Evolutionary conservation across 305 asterid genomes (phyloP).

Genomic region (Fraxinus floribunda): DNA sequence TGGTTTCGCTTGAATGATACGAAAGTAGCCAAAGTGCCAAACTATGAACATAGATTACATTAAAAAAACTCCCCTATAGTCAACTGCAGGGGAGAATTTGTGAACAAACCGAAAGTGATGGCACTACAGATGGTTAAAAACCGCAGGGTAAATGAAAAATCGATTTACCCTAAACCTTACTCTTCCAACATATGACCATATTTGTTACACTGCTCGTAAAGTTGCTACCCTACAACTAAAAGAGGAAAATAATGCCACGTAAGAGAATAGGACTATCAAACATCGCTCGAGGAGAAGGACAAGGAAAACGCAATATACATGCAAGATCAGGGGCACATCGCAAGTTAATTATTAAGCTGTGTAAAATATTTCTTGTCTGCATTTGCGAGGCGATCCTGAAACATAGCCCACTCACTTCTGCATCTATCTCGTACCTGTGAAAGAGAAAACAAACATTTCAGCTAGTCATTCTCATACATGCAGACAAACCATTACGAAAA

Average conservation of each 20-base stretch:
- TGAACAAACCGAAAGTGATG: neutral
- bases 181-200: constrained; percentile 16
- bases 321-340: neutral
- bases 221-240: constrained; percentile 29
- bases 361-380: constrained; percentile 62
- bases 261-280: neutral
- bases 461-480: neutral
- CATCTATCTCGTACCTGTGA: constrained; percentile 73
- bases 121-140: neutral
- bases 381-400: constrained; percentile 69
- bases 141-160: neutral
- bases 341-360: neutral
- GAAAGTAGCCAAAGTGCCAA: neutral
- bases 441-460: neutral
- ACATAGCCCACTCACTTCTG: constrained; percentile 72
- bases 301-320: neutral
- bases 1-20: neutral
- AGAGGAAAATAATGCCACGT: constrained; percentile 14
- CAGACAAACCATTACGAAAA: neutral
- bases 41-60: neutral
- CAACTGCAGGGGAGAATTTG: neutral
- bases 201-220: constrained; percentile 25
- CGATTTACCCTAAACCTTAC: constrained; percentile 30
- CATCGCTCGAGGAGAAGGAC: neutral
- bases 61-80: neutral